phyloP scores from a whole-genome alignment of 2,329 filamentous ascomycete species.

The Colletotrichum abscissum region DNA sequence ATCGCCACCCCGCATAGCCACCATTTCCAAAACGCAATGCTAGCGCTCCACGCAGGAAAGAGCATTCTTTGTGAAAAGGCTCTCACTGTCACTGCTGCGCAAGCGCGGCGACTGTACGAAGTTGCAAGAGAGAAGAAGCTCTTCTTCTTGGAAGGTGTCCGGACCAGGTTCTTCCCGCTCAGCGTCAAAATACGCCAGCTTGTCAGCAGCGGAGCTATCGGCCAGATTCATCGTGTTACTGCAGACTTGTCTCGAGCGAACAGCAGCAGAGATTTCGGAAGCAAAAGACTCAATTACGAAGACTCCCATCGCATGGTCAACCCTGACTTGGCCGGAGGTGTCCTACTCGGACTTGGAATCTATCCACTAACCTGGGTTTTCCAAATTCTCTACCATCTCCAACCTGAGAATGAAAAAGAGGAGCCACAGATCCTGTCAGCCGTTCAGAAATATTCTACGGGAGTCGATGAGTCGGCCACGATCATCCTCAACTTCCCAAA shows the following conservation, averaged over 20 bases:
- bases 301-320: conserved; percentile 83
- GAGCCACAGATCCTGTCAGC: conserved; percentile 74
- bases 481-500: conserved; percentile 81
- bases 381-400: conserved; percentile 86
- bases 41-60: conserved; percentile 84
- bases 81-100: conserved; percentile 84
- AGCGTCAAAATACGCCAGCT: conserved; percentile 80
- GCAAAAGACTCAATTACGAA: conserved; percentile 60
- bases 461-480: conserved; percentile 80
- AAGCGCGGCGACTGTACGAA: conserved; percentile 78
- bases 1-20: conserved; percentile 92
- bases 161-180: conserved; percentile 89
- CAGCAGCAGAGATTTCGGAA: conserved; percentile 67
- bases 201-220: conserved; percentile 64
- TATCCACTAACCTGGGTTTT: conserved; percentile 92
- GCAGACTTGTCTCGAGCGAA: conserved; percentile 72
- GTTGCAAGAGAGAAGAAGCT: conserved; percentile 78
- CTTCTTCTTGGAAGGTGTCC: conserved; percentile 88
- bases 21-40: conserved; percentile 90
- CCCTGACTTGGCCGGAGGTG: conserved; percentile 82
- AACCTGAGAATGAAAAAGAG: conserved; percentile 75
- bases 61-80: conserved; percentile 92
- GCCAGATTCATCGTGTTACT: conserved; percentile 68
- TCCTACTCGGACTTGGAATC: conserved; percentile 85
- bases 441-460: conserved; percentile 78